Evolutionary conservation across 768 basidiomycete genomes (phyloP).

Genomic region (Mycena albidolilacea): DNA sequence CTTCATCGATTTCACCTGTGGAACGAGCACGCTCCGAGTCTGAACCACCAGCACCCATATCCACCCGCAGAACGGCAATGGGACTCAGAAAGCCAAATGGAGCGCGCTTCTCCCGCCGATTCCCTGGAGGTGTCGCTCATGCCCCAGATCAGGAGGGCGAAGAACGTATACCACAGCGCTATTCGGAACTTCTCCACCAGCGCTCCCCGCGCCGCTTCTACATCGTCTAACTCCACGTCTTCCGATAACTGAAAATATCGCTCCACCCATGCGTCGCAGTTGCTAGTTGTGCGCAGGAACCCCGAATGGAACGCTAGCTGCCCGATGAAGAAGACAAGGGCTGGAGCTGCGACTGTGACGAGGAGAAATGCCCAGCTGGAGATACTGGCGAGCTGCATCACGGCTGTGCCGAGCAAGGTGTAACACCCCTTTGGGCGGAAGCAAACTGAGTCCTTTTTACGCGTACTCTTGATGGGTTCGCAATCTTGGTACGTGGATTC

Average conservation of each 20-base stretch:
- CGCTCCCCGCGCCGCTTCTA: slow-evolving; percentile 6
- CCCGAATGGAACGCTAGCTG: too few species aligned
- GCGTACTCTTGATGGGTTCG: neutral
- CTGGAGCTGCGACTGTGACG: too few species aligned
- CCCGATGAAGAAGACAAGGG: too few species aligned
- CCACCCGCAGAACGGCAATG: too few species aligned
- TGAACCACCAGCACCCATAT: too few species aligned
- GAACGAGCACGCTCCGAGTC: too few species aligned
- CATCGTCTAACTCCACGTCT: slow-evolving; percentile 8
- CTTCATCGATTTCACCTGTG: too few species aligned
- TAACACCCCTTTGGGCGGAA: slow-evolving; percentile 6
- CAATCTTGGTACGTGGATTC: slow-evolving; percentile 14
- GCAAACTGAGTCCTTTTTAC: slow-evolving; percentile 16
- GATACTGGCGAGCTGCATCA: neutral
- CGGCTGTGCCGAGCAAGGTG: slow-evolving; percentile 4
- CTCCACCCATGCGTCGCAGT: slow-evolving; percentile 4
- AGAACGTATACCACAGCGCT: slow-evolving; percentile 14
- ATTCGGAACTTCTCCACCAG: slow-evolving; percentile 8
- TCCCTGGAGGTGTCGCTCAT: too few species aligned
- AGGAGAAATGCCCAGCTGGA: too few species aligned
- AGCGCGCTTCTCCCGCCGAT: too few species aligned
- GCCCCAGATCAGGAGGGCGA: slow-evolving; percentile 1
- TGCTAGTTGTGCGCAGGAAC: too few species aligned
- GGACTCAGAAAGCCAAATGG: too few species aligned
- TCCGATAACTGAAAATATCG: slow-evolving; percentile 12